Evolutionary conservation across 768 basidiomycete species (phyloP).

Genomic region (Thelephora aurantiotincta): DNA sequence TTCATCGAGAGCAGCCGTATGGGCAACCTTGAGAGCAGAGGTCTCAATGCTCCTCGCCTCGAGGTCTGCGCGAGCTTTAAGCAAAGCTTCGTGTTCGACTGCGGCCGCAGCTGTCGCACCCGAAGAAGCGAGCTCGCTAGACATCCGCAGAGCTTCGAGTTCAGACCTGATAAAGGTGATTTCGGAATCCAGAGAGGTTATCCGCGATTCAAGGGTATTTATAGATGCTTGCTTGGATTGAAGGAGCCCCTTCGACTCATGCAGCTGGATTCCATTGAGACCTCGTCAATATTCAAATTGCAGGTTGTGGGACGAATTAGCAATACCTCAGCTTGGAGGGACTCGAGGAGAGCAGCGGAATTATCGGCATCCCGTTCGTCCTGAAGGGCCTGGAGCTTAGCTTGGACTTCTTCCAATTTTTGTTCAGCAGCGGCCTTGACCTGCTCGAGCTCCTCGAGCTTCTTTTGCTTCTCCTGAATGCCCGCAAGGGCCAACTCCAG

Average conservation of each 20-base stretch:
- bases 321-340: conserved; percentile 36
- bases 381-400: conserved; percentile 24
- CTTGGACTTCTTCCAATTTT: conserved; percentile 29
- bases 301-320: not conserved
- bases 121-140: conserved; percentile 27
- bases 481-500: conserved; percentile 34
- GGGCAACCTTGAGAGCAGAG: conserved; percentile 33
- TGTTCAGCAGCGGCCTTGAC: conserved; percentile 35
- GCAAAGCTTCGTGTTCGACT: conserved; percentile 46
- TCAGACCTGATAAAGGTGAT: conserved; percentile 35
- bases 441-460: conserved; percentile 31
- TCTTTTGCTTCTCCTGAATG: conserved; percentile 28
- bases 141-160: conserved; percentile 33
- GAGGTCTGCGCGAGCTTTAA: conserved; percentile 50
- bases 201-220: conserved; percentile 32
- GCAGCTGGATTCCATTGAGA: conserved; percentile 27
- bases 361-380: conserved; percentile 13
- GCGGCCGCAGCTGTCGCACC: conserved; percentile 37
- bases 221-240: conserved; percentile 31
- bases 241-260: conserved; percentile 27
- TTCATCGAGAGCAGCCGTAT: conserved; percentile 33
- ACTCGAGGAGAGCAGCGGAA: conserved; percentile 19
- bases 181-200: conserved; percentile 36
- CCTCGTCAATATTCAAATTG: not conserved
- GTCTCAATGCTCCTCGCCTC: conserved; percentile 38